Conservation (phyloP, 2,329 filamentous ascomycete genomes). For the Venturia aucupariae region DNA sequence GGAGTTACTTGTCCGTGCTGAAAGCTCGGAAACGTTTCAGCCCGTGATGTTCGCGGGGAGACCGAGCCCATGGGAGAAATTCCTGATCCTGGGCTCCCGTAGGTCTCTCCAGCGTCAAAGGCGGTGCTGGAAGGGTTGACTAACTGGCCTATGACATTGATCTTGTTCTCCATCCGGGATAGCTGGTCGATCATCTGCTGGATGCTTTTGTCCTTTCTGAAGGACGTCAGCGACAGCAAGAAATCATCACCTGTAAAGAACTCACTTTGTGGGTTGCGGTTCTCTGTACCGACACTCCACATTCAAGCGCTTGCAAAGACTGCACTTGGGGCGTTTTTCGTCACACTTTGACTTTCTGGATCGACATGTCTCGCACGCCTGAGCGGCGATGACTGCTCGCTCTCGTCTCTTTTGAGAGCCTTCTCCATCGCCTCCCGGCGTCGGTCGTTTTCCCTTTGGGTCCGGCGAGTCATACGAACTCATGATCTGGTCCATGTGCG, state of each 20-base stretch:
- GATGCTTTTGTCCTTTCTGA: conserved; percentile 13
- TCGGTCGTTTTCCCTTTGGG: neutral
- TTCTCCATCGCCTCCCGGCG: neutral
- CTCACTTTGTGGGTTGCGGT: conserved; percentile 42
- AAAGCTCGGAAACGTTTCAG: neutral
- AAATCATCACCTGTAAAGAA: neutral
- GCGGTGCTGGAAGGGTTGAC: neutral
- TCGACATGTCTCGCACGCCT: conserved; percentile 52
- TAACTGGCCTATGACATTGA: conserved; percentile 4
- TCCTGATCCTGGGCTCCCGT: neutral
- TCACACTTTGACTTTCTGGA: conserved; percentile 56
- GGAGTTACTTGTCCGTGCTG: neutral
- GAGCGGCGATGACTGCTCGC: conserved; percentile 39
- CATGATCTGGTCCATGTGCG: neutral
- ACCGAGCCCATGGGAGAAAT: neutral
- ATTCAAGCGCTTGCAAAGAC: conserved; percentile 48
- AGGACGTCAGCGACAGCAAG: neutral
- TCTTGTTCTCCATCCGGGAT: conserved; percentile 9
- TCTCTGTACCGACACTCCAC: conserved; percentile 53
- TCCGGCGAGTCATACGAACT: neutral
- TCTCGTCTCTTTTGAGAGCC: conserved; percentile 8
- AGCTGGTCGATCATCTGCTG: conserved; percentile 8
- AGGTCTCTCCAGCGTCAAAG: neutral
- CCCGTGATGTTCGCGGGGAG: neutral
- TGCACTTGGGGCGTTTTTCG: conserved; percentile 52